Evolutionary conservation across 2,329 filamentous ascomycete species (phyloP).

Genomic region (Colletotrichum nymphaeae): DNA sequence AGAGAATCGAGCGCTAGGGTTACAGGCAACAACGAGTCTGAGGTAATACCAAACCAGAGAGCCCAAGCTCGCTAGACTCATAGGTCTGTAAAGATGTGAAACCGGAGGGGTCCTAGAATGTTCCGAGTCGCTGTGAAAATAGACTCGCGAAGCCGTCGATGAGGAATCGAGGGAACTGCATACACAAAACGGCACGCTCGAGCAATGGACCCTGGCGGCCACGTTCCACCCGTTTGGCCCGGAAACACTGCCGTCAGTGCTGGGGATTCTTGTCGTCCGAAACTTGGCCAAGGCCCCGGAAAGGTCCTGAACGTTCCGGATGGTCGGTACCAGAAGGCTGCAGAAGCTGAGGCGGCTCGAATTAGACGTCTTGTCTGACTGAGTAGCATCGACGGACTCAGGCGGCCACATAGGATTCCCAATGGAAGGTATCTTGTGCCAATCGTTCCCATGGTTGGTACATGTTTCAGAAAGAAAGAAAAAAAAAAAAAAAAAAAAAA

Average conservation of each 20-base stretch:
- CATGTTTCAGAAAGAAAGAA: not conserved
- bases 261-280: conserved; percentile 25
- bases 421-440: not conserved
- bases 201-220: conserved; percentile 5
- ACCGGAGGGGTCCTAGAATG: conserved; percentile 22
- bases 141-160: not conserved
- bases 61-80: not conserved
- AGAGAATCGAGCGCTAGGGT: not conserved
- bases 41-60: not conserved
- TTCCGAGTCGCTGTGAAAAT: conserved; percentile 20
- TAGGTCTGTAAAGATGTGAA: conserved; percentile 15
- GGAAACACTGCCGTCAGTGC: not conserved
- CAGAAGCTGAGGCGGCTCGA: conserved; percentile 4
- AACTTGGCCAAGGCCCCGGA: not conserved
- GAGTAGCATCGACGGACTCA: not conserved
- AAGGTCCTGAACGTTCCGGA: conserved; percentile 12
- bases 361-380: not conserved
- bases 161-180: not conserved
- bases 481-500: not conserved
- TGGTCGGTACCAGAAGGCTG: conserved; percentile 13
- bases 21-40: not conserved
- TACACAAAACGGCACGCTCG: conserved; percentile 5
- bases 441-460: not conserved
- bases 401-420: no score
- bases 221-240: conserved; percentile 28